These are phyloP conservation scores for Dittrichia graveolens DNA, from an alignment of 129 eudicot species.

Conservation along the genomic window DNA sequence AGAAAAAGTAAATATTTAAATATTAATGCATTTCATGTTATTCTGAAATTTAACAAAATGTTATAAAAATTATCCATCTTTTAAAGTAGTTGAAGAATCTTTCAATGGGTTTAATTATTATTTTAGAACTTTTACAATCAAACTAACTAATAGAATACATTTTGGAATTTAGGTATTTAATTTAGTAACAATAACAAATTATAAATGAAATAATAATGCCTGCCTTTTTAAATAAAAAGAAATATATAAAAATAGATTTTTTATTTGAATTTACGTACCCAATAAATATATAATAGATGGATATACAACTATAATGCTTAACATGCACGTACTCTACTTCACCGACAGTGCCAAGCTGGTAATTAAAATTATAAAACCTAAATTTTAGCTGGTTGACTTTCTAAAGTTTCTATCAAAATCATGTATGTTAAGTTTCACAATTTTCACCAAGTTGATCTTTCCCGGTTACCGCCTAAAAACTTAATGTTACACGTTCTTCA, in stretches of 20 bases:
- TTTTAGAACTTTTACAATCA: no score
- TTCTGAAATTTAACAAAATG: not conserved
- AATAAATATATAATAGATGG: not conserved
- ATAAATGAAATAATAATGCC: not conserved
- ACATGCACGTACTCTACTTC: conserved; percentile 20
- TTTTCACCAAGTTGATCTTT: conserved; percentile 20
- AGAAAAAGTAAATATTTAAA: conserved; percentile 17
- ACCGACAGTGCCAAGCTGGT: conserved; percentile 37
- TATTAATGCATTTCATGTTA: not conserved
- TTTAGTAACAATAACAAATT: not conserved
- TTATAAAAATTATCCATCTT: not conserved
- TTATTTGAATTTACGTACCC: no score
- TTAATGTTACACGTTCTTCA: conserved; percentile 16
- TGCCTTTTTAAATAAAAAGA: not conserved
- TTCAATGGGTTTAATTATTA: no score
- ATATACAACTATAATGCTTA: conserved; percentile 33
- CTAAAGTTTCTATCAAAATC: conserved; percentile 4
- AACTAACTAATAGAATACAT: no score
- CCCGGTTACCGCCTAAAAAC: not conserved
- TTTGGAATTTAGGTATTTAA: no score
- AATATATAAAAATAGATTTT: no score
- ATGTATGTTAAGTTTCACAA: conserved; percentile 16
- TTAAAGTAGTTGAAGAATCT: not conserved
- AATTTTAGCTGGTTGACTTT: conserved; percentile 19
- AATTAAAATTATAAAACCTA: conserved; percentile 8